Evolutionary conservation across 1,284 basidiomycete genomes (phyloP), one percentile per base, ranked within the genome.

Genomic region (Anthracocystis panici-leucophaei): DNA sequence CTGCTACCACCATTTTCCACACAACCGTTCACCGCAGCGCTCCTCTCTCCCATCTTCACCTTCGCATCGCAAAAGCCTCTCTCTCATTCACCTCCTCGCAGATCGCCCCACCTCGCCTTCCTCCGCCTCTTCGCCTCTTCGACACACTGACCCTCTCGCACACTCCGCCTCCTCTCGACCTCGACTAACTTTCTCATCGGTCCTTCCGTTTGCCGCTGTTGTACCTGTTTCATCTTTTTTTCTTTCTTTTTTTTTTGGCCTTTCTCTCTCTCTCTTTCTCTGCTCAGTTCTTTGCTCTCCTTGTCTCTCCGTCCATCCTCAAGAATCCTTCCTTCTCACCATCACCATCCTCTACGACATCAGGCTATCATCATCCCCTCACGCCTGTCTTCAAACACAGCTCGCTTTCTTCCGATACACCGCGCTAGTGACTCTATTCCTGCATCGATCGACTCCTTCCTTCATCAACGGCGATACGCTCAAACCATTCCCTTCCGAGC

Each of bases 111-210:
- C 61, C 27, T 46, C 49, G 42, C 42, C 42, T 20, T 33, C 8
- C 33, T 42, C 57, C 46, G 21, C 31, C 50, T 55, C 31, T 52
- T 35, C 20, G 41, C 50, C 48, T 38, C 40, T 45, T 38, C 31
- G 56, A 53, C 38, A 11, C 40, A 29, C 41, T 41, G 27, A 14
- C 31, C 29, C 48, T 49, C 29, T 49, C 29, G 35, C 10, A 38
- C 35, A 38, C 35, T 38, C 35, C 35, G 35, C 35, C 48, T 18
- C n/a, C 46, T 49, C 10, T 49, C 48, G 48, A 49, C 40, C 57
- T 60, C 46, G 38, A 54, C 63, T 29, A 44, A 56, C 53, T 51
- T 56, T 49, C 50, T 66, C 60, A 56, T 63, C 66, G 57, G 60
- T 57, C 33, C 21, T 12, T 49, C 66, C 57, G 44, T 25, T 50